Conservation (phyloP, 2,329 filamentous ascomycete species). For the Periconia macrospinosa region DNA sequence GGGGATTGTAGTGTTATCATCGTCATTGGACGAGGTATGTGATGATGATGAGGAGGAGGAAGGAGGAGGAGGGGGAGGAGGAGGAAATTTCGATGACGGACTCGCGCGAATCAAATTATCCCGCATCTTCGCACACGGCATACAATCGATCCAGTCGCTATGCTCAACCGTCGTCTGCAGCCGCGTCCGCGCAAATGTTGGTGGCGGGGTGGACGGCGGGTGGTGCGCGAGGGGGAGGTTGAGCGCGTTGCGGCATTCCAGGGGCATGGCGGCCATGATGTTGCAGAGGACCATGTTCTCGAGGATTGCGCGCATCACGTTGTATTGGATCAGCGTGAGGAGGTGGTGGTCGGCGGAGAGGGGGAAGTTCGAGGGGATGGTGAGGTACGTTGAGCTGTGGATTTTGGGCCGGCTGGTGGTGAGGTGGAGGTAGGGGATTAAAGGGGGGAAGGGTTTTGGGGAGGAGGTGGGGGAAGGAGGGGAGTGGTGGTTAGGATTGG, state of each 20-base stretch:
- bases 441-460: conserved; percentile 1
- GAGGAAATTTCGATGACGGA: not conserved
- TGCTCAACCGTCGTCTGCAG: conserved; percentile 7
- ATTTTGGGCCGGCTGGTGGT: not conserved
- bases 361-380: conserved; percentile 7
- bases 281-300: not conserved
- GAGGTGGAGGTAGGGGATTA: conserved; percentile 2
- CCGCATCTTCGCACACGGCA: conserved; percentile 7
- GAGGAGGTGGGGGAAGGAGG: no score
- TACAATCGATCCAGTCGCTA: conserved; percentile 10
- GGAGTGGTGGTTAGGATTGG: no score
- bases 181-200: conserved; percentile 6
- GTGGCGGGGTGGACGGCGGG: conserved; percentile 4
- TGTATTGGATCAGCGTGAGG: conserved; percentile 17
- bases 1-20: not conserved
- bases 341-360: conserved; percentile 16
- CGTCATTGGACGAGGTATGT: no score
- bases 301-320: conserved; percentile 9
- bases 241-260: conserved; percentile 1
- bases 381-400: not conserved
- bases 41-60: no score
- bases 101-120: conserved; percentile 12
- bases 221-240: conserved; percentile 3
- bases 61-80: not conserved
- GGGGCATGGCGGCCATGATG: conserved; percentile 1